Conservation (phyloP, 495 filamentous ascomycete genomes). For the Xylaria grammica region DNA sequence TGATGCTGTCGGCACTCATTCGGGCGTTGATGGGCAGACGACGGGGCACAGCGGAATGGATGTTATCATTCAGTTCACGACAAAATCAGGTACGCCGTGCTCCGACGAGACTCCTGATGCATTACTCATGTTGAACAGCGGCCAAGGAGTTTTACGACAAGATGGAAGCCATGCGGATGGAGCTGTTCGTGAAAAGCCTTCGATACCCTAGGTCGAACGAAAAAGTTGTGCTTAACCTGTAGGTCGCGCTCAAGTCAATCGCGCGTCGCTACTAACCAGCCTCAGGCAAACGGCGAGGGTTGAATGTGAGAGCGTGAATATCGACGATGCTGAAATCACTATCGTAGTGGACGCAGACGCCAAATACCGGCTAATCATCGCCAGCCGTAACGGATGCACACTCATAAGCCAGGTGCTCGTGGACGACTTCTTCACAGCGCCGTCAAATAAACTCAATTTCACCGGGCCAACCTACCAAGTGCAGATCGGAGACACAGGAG, state of each 20-base stretch:
- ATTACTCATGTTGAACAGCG: neutral
- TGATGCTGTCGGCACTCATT: neutral
- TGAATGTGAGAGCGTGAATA: constrained; percentile 27
- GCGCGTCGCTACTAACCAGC: neutral
- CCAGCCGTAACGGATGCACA: constrained; percentile 31
- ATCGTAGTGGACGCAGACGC: constrained; percentile 19
- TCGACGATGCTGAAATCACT: constrained; percentile 29
- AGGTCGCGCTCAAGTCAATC: neutral
- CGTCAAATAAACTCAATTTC: neutral
- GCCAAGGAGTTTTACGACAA: constrained; percentile 19
- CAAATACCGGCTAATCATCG: constrained; percentile 25
- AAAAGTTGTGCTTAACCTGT: constrained; percentile 29
- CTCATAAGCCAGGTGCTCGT: constrained; percentile 25
- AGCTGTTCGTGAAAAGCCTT: constrained; percentile 28
- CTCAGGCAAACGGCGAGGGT: constrained; percentile 27
- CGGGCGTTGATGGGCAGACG: constrained; percentile 15
- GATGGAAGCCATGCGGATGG: constrained; percentile 31
- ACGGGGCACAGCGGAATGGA: neutral
- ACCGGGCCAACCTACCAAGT: constrained; percentile 31
- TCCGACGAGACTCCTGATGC: neutral
- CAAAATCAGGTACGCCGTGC: neutral
- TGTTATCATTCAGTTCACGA: constrained; percentile 19
- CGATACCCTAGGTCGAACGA: constrained; percentile 27
- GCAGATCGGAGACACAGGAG: constrained; percentile 23
- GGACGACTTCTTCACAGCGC: constrained; percentile 11